phyloP scores from a whole-genome alignment of 2,329 filamentous ascomycete species.

The Verticillium longisporum region DNA sequence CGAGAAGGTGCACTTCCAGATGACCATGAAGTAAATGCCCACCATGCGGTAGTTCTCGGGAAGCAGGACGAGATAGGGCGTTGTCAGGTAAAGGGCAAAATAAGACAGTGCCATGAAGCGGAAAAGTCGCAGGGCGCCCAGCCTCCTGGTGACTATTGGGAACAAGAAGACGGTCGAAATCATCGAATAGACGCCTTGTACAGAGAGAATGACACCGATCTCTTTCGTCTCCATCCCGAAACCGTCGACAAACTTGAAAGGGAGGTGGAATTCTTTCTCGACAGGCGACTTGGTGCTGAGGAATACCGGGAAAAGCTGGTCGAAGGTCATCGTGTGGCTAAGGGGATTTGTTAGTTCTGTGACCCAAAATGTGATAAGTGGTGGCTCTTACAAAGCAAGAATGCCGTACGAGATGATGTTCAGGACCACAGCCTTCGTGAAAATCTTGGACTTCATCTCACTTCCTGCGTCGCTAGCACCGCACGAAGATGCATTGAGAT shows the following conservation, averaged over 20 bases:
- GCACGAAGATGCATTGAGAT: conserved; percentile 19
- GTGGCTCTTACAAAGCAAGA: conserved; percentile 74
- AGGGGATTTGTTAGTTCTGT: not conserved
- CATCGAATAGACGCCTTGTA: conserved; percentile 87
- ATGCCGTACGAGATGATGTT: conserved; percentile 90
- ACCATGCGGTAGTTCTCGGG: conserved; percentile 64
- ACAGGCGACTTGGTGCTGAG: conserved; percentile 60
- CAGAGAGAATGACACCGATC: conserved; percentile 81
- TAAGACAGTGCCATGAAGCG: conserved; percentile 75
- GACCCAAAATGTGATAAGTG: not conserved
- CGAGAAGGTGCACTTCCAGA: conserved; percentile 90
- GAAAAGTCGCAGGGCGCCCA: conserved; percentile 79
- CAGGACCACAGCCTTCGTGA: conserved; percentile 77
- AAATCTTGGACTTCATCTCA: conserved; percentile 43
- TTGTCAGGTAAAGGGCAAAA: conserved; percentile 78
- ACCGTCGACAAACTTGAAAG: conserved; percentile 84
- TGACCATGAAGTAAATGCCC: conserved; percentile 69
- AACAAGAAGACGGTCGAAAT: conserved; percentile 80
- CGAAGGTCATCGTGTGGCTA: conserved; percentile 95
- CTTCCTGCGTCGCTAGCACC: conserved; percentile 9
- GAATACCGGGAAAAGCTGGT: conserved; percentile 88
- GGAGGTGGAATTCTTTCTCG: conserved; percentile 42
- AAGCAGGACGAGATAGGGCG: conserved; percentile 83
- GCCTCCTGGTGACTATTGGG: conserved; percentile 64
- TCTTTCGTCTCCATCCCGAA: conserved; percentile 77